Evolutionary conservation across 2,329 filamentous ascomycete species (phyloP).

Genomic region (Bipolaris cookei): DNA sequence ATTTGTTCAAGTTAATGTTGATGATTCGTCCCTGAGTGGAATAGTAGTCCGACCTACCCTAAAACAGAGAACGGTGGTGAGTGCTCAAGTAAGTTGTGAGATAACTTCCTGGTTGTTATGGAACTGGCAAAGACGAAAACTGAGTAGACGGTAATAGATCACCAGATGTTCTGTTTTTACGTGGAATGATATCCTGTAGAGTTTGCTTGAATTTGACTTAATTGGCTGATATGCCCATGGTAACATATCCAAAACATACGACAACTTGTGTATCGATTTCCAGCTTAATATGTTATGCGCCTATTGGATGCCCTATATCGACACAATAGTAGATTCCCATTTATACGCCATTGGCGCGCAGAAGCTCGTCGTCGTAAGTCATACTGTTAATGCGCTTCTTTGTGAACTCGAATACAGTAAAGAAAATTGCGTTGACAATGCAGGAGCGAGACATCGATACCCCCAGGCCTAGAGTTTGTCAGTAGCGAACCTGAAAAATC

Average conservation of each 20-base stretch:
- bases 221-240: slow-evolving; percentile 23
- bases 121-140: neutral
- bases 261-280: slow-evolving; percentile 20
- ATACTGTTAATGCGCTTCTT: slow-evolving; percentile 64
- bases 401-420: slow-evolving; percentile 83
- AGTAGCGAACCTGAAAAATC: neutral
- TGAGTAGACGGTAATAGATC: neutral
- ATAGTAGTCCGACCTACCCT: neutral
- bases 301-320: slow-evolving; percentile 37
- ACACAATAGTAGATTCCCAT: slow-evolving; percentile 10
- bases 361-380: slow-evolving; percentile 46
- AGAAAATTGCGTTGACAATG: slow-evolving; percentile 86
- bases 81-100: neutral
- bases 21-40: neutral
- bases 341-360: slow-evolving; percentile 36
- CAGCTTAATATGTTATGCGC: slow-evolving; percentile 12
- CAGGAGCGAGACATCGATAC: slow-evolving; percentile 85
- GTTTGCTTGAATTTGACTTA: slow-evolving; percentile 5
- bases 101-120: neutral
- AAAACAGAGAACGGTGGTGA: neutral
- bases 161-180: too few species aligned
- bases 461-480: slow-evolving; percentile 60
- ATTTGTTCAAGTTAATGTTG: neutral
- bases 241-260: slow-evolving; percentile 11
- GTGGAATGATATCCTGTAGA: neutral